A percentile compares a stretch with the other conserved stretches of the same genome.
Evolutionary conservation across 129 eudicot species (phyloP).

Genomic region (Lactuca saligna): DNA sequence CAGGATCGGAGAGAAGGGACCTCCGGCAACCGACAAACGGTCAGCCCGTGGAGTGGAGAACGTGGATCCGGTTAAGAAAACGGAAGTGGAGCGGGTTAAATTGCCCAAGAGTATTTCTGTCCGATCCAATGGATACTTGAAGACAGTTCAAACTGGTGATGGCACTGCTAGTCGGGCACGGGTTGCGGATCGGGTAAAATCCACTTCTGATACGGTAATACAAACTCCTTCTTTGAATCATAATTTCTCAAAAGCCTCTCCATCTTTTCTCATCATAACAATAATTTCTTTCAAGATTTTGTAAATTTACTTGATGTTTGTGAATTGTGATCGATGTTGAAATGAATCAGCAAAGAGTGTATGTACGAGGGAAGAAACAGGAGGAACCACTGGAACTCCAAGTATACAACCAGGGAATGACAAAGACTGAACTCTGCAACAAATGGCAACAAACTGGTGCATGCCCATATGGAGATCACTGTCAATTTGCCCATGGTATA

Average conservation of each 20-base stretch:
- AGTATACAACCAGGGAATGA: conserved; percentile 83
- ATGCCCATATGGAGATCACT: conserved; percentile 85
- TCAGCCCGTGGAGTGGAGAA: conserved; percentile 45
- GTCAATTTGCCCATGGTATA: conserved; percentile 93
- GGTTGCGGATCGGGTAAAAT: conserved; percentile 39
- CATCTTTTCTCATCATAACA: conserved; percentile 6
- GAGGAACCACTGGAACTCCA: conserved; percentile 62
- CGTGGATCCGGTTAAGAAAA: conserved; percentile 41
- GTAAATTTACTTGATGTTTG: no score
- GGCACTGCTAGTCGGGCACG: conserved; percentile 33
- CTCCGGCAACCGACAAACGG: conserved; percentile 25
- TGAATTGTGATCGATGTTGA: background rate
- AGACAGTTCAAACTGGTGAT: conserved; percentile 44
- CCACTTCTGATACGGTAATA: conserved; percentile 47
- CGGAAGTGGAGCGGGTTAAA: conserved; percentile 48
- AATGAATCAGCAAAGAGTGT: conserved; percentile 61
- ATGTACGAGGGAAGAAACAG: conserved; percentile 59
- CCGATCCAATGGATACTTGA: conserved; percentile 75
- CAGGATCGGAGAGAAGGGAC: conserved; percentile 39
- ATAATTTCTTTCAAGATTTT: no score
- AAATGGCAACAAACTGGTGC: conserved; percentile 93
- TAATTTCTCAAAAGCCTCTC: conserved; percentile 16
- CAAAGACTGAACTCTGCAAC: conserved; percentile 95
- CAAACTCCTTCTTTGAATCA: background rate
- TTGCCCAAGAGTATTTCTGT: conserved; percentile 91